Evolutionary conservation across 352 stramenopile genomes (phyloP).

Genomic region (Phytophthora fragariaefolia): DNA sequence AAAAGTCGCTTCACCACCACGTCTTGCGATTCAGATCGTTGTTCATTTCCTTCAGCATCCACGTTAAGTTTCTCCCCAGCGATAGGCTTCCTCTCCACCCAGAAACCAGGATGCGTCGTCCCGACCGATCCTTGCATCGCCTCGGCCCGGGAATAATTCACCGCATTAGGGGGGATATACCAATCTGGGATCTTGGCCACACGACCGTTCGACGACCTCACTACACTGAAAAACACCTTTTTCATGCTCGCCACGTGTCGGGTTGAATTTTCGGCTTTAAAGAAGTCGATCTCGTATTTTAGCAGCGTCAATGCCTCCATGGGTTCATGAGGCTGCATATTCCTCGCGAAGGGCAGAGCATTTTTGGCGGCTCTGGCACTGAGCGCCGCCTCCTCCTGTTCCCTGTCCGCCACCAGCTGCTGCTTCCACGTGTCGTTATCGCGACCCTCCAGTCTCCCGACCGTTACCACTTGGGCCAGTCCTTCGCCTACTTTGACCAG

Average conservation of each 20-base stretch:
- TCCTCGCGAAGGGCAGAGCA: conserved; percentile 25
- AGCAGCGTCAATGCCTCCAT: conserved; percentile 35
- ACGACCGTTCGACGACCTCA: conserved; percentile 29
- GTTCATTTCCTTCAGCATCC: background rate
- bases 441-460: no score
- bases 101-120: conserved; percentile 19
- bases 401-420: conserved; percentile 8
- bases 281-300: conserved; percentile 34
- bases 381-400: conserved; percentile 22
- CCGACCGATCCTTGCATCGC: conserved; percentile 19
- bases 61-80: conserved; percentile 17
- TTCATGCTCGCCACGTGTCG: conserved; percentile 29
- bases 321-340: conserved; percentile 25
- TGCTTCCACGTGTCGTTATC: conserved; percentile 22
- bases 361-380: conserved; percentile 14
- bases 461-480: conserved; percentile 16
- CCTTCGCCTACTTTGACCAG: conserved; percentile 3
- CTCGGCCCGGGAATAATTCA: conserved; percentile 13
- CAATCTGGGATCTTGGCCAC: conserved; percentile 26
- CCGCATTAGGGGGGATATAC: conserved; percentile 25
- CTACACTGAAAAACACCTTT: conserved; percentile 30
- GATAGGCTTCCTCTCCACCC: conserved; percentile 22
- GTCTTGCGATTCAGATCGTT: background rate
- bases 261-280: conserved; percentile 11
- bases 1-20: conserved; percentile 30